Conservation (phyloP, 148 eudicot genomes). For the Chenopodium album region DNA sequence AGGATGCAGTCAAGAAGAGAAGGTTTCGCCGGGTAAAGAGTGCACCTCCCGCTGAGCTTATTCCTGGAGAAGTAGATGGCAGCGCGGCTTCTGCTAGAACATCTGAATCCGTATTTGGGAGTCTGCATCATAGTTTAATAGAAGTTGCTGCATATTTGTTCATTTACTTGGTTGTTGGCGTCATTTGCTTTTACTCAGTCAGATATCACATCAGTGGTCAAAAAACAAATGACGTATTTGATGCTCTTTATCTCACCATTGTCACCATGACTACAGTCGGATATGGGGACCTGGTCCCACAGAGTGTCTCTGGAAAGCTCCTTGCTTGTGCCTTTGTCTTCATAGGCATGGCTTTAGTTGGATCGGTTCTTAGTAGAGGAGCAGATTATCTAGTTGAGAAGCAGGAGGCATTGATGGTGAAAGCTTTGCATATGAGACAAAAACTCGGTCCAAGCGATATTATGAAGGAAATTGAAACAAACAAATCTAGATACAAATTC, state of each 20-base stretch:
- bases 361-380: slow-evolving; percentile 54
- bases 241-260: slow-evolving; percentile 79
- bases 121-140: slow-evolving; percentile 59
- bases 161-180: slow-evolving; percentile 50
- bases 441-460: slow-evolving; percentile 41
- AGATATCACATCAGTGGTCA: slow-evolving; percentile 53
- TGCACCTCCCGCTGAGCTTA: slow-evolving; percentile 45
- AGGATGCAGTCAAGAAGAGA: slow-evolving; percentile 34
- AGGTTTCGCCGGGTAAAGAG: slow-evolving; percentile 60
- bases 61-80: slow-evolving; percentile 35
- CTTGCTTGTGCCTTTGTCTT: slow-evolving; percentile 88
- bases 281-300: slow-evolving; percentile 87
- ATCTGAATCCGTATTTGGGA: slow-evolving; percentile 31
- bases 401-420: slow-evolving; percentile 49
- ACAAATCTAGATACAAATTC: slow-evolving; percentile 58
- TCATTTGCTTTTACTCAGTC: slow-evolving; percentile 59
- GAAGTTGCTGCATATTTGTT: slow-evolving; percentile 41
- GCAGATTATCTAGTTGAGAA: slow-evolving; percentile 87
- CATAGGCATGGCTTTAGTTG: slow-evolving; percentile 72
- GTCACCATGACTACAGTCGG: slow-evolving; percentile 98
- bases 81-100: slow-evolving; percentile 15
- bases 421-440: slow-evolving; percentile 47
- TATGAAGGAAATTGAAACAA: slow-evolving; percentile 55
- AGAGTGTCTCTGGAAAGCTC: slow-evolving; percentile 51
- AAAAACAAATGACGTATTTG: slow-evolving; percentile 62